Base-by-base conservation (phyloP, 805 yeast species). In the Sugiyamaella lignohabitans region DNA sequence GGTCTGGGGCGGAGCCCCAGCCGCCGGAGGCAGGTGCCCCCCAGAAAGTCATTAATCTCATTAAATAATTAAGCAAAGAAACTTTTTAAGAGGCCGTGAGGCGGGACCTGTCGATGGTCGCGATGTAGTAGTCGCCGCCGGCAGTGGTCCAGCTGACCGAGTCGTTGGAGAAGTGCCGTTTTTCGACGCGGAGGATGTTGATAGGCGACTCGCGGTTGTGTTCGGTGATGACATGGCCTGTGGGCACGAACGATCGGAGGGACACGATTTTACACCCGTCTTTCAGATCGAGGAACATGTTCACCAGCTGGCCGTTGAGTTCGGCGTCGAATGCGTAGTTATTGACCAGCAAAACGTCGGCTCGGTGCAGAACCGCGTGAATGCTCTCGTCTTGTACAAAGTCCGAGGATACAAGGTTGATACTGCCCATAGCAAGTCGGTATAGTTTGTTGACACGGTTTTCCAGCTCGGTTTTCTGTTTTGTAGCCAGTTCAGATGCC, bases 71-170 rank as follows among this genome's bases (percentile, higher is more conserved):
- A n/a, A n/a, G n/a, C n/a, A n/a, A n/a, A n/a, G n/a, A n/a, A n/a
- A n/a, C n/a, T n/a, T n/a, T n/a, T n/a, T n/a, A n/a, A n/a, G n/a
- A n/a, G n/a, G n/a, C n/a, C n/a, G n/a, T n/a, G n/a, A 61, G 40
- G 29, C 58, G 41, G 8, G 59, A 54, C 29, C 69, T 52, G 46
- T 73, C 69, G 3, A 86, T 85, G 6, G 87, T 81, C 14, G 93
- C 78, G 5, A 89, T 77, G 62, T 76, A 89, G 63, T 85, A 88
- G 6, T 78, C 79, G 46, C 87, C 87, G 41, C 84, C 87, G 4
- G 82, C 80, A 51, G 69, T 71, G 0, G 96, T 87, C 97, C 97
- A 88, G 40, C 94, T 84, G 5, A 89, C 96, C 38, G 88, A 78
- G 46, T 80, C 78, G 45, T 76, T 75, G 16, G 76, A 80, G 53